A percentile compares a stretch with the other conserved stretches of the same genome.
These are phyloP conservation scores for Trichophyton rubrum DNA, from an alignment of 2,329 filamentous ascomycete species.

Conservation along the genomic window DNA sequence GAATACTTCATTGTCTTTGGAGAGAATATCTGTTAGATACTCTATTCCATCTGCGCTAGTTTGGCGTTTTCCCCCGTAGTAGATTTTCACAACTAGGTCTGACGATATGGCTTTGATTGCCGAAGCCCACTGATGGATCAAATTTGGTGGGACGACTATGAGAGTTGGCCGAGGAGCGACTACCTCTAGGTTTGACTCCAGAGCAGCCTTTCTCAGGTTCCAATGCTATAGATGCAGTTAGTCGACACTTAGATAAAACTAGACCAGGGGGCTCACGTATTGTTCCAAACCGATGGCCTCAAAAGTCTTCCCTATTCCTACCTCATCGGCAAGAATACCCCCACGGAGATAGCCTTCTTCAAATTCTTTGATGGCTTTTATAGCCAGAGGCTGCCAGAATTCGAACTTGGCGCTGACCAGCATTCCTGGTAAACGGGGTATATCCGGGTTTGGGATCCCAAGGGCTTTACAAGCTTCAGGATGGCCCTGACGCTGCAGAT, in stretches of 20 bases:
- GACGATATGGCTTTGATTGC: background rate
- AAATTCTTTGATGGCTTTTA: constrained; percentile 1
- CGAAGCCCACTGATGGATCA: background rate
- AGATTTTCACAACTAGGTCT: background rate
- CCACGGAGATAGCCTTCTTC: constrained; percentile 33
- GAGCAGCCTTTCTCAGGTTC: background rate
- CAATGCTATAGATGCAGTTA: background rate
- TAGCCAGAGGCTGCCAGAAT: constrained; percentile 2
- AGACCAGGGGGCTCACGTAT: background rate
- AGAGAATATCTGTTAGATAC: background rate
- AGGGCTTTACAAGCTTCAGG: background rate
- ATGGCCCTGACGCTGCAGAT: constrained; percentile 2
- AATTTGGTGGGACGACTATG: constrained; percentile 2
- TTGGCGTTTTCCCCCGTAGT: background rate
- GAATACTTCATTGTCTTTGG: background rate
- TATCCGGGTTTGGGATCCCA: background rate
- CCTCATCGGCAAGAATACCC: constrained; percentile 86
- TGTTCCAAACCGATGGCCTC: constrained; percentile 77
- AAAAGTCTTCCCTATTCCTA: constrained; percentile 96
- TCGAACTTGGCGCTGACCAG: background rate
- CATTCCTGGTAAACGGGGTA: background rate
- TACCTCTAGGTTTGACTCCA: background rate
- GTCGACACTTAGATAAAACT: background rate
- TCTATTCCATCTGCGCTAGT: background rate
- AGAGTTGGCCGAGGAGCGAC: background rate